phyloP scores from a whole-genome alignment of 2,329 filamentous ascomycete species.

The Colletotrichum neosansevieriae region DNA sequence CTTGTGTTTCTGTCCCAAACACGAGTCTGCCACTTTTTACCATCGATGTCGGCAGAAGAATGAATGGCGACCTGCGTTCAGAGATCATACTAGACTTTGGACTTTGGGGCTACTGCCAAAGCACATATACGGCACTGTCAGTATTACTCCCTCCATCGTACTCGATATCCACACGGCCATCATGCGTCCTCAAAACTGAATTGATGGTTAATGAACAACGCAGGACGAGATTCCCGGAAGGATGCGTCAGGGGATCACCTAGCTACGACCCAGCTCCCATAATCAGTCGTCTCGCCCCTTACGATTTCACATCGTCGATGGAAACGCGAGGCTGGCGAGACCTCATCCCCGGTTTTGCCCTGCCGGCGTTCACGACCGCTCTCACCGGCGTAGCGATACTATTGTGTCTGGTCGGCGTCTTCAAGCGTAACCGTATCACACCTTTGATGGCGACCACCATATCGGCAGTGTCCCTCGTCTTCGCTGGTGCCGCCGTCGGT shows the following conservation, averaged over 20 bases:
- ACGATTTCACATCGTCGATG: no score
- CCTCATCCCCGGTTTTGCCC: not conserved
- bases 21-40: not conserved
- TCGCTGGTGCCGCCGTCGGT: not conserved
- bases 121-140: not conserved
- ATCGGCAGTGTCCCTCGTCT: not conserved
- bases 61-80: not conserved
- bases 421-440: not conserved
- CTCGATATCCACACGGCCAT: not conserved
- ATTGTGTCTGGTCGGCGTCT: accelerated
- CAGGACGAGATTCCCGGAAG: not conserved
- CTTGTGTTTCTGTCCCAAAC: not conserved
- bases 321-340: not conserved
- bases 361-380: not conserved
- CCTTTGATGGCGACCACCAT: not conserved
- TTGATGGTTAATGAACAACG: not conserved
- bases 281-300: not conserved
- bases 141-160: not conserved
- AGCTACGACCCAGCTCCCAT: not conserved
- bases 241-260: not conserved
- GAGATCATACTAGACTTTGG: not conserved
- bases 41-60: not conserved
- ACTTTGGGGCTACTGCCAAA: not conserved
- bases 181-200: no score
- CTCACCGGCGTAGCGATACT: not conserved